A percentile compares a stretch with the other conserved stretches of the same genome.
phyloP scores from a whole-genome alignment of 164 flowering plant genomes.

The Platanus orientalis region DNA sequence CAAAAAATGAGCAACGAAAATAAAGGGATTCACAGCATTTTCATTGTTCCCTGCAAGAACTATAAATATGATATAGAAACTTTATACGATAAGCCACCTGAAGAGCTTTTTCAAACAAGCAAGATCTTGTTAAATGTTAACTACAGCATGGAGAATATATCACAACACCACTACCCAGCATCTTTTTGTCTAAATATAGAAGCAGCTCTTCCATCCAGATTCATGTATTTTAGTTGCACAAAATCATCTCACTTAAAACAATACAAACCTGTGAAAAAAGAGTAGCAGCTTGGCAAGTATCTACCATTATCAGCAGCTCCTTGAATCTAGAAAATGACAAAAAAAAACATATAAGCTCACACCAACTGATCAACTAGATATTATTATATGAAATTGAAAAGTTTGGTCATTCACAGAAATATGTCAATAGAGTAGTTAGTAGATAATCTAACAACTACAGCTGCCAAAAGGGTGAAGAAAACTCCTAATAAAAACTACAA shows the following conservation, averaged over 20 bases:
- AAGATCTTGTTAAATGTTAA: no score
- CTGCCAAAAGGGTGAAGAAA: background rate
- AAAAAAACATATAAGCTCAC: background rate
- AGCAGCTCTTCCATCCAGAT: no score
- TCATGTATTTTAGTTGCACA: background rate
- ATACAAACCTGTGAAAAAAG: constrained; percentile 76
- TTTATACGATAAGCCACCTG: no score
- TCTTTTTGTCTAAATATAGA: no score
- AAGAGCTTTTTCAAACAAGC: no score
- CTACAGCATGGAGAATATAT: no score
- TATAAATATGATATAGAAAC: no score
- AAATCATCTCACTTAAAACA: background rate
- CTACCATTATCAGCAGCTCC: constrained; percentile 97
- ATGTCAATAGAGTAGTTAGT: background rate
- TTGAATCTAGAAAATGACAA: constrained; percentile 57
- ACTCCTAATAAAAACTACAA: background rate
- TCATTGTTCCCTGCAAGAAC: no score
- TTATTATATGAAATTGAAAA: background rate
- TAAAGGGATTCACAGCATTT: no score
- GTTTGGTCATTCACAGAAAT: constrained; percentile 1
- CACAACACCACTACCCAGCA: no score
- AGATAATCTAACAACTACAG: background rate
- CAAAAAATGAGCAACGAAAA: no score
- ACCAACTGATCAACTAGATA: background rate
- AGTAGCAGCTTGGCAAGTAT: constrained; percentile 99